Percentiles rank a stretch among this genome's conserved stretches.
Evolutionary conservation across 495 filamentous ascomycete species (phyloP).

Genomic region (Ascodesmis nigricans): DNA sequence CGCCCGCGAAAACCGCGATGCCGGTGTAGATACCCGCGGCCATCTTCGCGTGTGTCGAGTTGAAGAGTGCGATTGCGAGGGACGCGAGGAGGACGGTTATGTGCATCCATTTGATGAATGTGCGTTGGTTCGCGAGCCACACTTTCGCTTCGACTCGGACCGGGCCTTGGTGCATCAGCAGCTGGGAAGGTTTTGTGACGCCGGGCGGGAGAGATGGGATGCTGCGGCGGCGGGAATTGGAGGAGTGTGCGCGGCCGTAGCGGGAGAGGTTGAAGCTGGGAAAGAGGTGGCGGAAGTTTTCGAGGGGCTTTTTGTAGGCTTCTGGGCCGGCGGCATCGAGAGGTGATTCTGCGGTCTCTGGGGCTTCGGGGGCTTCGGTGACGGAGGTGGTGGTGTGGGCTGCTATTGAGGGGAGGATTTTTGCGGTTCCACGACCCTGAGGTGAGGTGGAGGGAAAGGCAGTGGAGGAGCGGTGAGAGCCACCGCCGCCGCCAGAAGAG

Average conservation of each 20-base stretch:
- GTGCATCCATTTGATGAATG: conserved; percentile 95
- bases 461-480: too few relatives aligned
- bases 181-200: conserved; percentile 54
- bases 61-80: conserved; percentile 65
- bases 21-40: conserved; percentile 63
- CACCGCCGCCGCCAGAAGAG: conserved; percentile 7
- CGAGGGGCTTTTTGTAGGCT: conserved; percentile 9
- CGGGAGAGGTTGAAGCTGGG: conserved; percentile 42
- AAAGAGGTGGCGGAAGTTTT: conserved; percentile 36
- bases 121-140: conserved; percentile 94
- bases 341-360: conserved; percentile 13
- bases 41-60: conserved; percentile 47
- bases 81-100: conserved; percentile 66
- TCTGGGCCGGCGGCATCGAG: conserved; percentile 7
- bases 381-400: conserved; percentile 9
- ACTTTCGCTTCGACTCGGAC: conserved; percentile 89
- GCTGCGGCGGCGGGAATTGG: conserved; percentile 12
- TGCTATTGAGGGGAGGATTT: too few relatives aligned
- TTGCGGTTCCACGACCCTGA: too few relatives aligned
- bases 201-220: conserved; percentile 45
- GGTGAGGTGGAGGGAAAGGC: too few relatives aligned
- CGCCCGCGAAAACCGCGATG: conserved; percentile 60
- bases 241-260: conserved; percentile 27
- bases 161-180: conserved; percentile 84
- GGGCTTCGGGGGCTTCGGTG: conserved; percentile 11